Evolutionary conservation across 2,329 filamentous ascomycete species (phyloP).

Genomic region (Purpureocillium takamizusanense): DNA sequence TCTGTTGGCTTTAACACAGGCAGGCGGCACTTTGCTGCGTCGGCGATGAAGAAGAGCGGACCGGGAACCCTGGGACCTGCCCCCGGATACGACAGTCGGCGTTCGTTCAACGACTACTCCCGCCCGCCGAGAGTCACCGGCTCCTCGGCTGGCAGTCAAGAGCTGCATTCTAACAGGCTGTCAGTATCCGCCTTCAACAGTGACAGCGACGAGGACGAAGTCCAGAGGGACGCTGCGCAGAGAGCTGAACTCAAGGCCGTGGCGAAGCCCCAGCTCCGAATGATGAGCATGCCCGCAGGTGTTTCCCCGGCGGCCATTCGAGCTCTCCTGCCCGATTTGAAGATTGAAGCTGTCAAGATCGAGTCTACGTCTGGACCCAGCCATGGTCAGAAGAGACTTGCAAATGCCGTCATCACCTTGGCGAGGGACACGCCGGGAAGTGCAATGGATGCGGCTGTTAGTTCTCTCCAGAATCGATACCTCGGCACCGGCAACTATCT

Average conservation of each 20-base stretch:
- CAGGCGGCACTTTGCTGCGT: constrained; percentile 59
- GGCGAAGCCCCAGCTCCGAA: constrained; percentile 52
- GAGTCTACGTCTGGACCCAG: constrained; percentile 43
- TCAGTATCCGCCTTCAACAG: constrained; percentile 63
- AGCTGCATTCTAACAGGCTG: constrained; percentile 35
- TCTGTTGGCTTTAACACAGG: constrained; percentile 6
- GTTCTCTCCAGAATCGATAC: constrained; percentile 71
- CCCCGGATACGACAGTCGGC: constrained; percentile 44
- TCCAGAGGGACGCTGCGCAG: constrained; percentile 21
- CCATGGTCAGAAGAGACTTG: constrained; percentile 57
- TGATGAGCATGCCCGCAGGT: constrained; percentile 51
- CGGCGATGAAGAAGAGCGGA: constrained; percentile 47
- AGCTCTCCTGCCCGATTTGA: constrained; percentile 48
- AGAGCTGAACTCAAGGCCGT: constrained; percentile 49
- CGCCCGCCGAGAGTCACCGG: constrained; percentile 19
- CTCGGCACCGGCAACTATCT: constrained; percentile 79
- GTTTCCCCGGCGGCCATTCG: constrained; percentile 52
- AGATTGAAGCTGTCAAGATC: constrained; percentile 66
- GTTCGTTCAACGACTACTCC: constrained; percentile 35
- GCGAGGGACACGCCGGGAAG: constrained; percentile 72
- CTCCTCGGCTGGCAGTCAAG: constrained; percentile 24
- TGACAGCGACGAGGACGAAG: constrained; percentile 45
- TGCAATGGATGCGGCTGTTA: constrained; percentile 76
- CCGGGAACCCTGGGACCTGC: constrained; percentile 52
- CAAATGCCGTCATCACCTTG: constrained; percentile 71